phyloP scores from a whole-genome alignment of 2,329 filamentous ascomycete species.

The Penicillium sp. region DNA sequence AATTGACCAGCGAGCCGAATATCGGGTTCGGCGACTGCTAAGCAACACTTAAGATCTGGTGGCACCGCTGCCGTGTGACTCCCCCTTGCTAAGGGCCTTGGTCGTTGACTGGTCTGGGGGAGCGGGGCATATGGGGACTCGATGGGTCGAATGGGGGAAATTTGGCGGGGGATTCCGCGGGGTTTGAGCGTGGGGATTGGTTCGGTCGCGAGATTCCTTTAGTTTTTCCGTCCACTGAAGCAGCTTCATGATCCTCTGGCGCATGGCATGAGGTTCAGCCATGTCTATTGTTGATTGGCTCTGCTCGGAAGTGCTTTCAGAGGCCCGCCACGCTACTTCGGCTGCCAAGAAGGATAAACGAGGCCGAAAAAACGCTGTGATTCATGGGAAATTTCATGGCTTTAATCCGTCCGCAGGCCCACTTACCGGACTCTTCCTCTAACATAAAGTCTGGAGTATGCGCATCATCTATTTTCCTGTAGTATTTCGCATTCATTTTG shows the following conservation, averaged over 20 bases:
- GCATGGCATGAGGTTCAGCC: background rate
- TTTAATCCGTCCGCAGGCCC: constrained; percentile 18
- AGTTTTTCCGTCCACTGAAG: constrained; percentile 22
- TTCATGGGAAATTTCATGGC: constrained; percentile 17
- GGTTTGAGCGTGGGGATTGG: constrained; percentile 17
- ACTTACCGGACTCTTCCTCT: background rate
- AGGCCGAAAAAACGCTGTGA: constrained; percentile 3
- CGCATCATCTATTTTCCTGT: constrained; percentile 2
- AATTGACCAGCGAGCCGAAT: constrained; percentile 5
- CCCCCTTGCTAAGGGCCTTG: background rate
- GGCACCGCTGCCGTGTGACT: constrained; percentile 6
- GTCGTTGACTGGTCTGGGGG: constrained; percentile 1
- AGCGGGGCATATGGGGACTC: background rate
- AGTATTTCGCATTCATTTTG: background rate
- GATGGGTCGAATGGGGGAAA: constrained; percentile 18
- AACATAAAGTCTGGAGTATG: constrained; percentile 10
- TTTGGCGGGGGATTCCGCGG: constrained; percentile 19
- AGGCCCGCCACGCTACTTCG: background rate
- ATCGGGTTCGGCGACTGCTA: constrained; percentile 14
- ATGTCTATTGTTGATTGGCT: constrained; percentile 4
- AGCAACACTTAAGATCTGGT: constrained; percentile 10
- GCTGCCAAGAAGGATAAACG: background rate
- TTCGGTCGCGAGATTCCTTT: background rate
- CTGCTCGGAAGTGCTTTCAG: background rate
- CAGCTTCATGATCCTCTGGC: background rate